Percentiles rank a stretch among this genome's conserved stretches.
Evolutionary conservation across 2,329 filamentous ascomycete species (phyloP).

Genomic region (Leptographium radiaticola): DNA sequence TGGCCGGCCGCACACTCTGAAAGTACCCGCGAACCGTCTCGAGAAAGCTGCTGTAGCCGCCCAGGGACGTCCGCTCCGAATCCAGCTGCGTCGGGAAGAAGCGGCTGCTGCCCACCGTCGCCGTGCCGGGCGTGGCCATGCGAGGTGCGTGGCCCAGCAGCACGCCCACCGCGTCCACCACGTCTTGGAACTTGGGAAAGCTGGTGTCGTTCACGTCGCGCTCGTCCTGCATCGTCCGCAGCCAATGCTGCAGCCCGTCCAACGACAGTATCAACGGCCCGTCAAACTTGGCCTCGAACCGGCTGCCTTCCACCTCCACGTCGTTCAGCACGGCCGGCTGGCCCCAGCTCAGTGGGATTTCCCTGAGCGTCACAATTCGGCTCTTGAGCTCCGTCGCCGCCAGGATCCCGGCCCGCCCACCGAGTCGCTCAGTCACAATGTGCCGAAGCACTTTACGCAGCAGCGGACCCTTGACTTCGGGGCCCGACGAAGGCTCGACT

Average conservation of each 20-base stretch:
- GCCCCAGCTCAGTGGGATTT: not conserved
- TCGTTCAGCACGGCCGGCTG: slow-evolving; percentile 3
- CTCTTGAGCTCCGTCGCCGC: slow-evolving; percentile 10
- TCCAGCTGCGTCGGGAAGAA: slow-evolving; percentile 31
- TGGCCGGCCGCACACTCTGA: slow-evolving; percentile 39
- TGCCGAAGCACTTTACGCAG: slow-evolving; percentile 7
- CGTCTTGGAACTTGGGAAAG: slow-evolving; percentile 36
- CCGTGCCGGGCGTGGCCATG: slow-evolving; percentile 22
- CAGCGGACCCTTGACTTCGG: slow-evolving; percentile 11
- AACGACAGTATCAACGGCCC: slow-evolving; percentile 25
- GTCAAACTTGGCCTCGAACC: slow-evolving; percentile 25
- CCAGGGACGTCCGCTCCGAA: slow-evolving; percentile 16
- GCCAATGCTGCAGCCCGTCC: slow-evolving; percentile 28
- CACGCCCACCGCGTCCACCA: slow-evolving; percentile 38
- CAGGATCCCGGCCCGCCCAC: slow-evolving; percentile 17
- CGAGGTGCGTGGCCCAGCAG: slow-evolving; percentile 31
- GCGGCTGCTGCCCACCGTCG: slow-evolving; percentile 31
- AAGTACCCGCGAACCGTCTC: slow-evolving; percentile 39
- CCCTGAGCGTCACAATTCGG: slow-evolving; percentile 8
- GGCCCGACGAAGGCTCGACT: slow-evolving; percentile 8
- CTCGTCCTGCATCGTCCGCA: slow-evolving; percentile 27
- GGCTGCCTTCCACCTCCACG: slow-evolving; percentile 5
- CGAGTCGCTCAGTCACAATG: slow-evolving; percentile 21
- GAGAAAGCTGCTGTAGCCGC: slow-evolving; percentile 11
- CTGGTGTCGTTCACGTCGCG: slow-evolving; percentile 18